A percentile compares a stretch with the other conserved stretches of the same genome.
Conservation (phyloP, 2,329 filamentous ascomycete genomes). For the Aspergillus candidus region DNA sequence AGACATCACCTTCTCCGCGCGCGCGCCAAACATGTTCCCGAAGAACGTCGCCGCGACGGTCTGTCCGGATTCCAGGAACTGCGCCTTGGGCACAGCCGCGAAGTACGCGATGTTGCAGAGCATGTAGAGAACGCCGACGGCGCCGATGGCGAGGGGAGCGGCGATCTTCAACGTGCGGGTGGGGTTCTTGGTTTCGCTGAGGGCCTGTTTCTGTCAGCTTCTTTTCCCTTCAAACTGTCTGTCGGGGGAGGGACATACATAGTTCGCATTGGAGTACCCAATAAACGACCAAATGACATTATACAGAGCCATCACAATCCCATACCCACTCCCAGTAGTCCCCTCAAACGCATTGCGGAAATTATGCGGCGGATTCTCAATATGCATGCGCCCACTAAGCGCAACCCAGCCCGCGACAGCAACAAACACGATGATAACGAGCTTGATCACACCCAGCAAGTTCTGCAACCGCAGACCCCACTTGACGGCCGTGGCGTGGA, state of each 20-base stretch:
- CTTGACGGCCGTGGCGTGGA: constrained; percentile 44
- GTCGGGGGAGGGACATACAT: constrained; percentile 35
- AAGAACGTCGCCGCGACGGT: constrained; percentile 55
- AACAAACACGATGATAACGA: constrained; percentile 45
- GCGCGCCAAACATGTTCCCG: constrained; percentile 53
- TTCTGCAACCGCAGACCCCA: constrained; percentile 47
- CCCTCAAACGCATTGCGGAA: constrained; percentile 36
- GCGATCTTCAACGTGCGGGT: constrained; percentile 54
- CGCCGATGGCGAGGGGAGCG: constrained; percentile 49
- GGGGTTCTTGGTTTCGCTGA: constrained; percentile 53
- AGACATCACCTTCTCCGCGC: constrained; percentile 53
- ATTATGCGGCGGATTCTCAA: constrained; percentile 30
- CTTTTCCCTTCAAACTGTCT: too few relatives aligned
- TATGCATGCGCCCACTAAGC: constrained; percentile 33
- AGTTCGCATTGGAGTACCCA: constrained; percentile 59
- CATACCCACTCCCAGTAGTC: constrained; percentile 33
- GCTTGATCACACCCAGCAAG: constrained; percentile 45
- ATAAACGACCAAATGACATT: constrained; percentile 58
- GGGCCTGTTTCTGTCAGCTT: constrained; percentile 26
- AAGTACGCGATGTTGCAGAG: constrained; percentile 56
- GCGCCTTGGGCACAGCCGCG: constrained; percentile 51
- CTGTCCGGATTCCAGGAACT: constrained; percentile 49
- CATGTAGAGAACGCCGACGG: constrained; percentile 52
- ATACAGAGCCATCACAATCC: constrained; percentile 55
- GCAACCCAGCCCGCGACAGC: constrained; percentile 40